Evolutionary conservation across 2,329 filamentous ascomycete species (phyloP), one percentile per base, ranked within the genome.

Genomic region (Periconia macrospinosa): DNA sequence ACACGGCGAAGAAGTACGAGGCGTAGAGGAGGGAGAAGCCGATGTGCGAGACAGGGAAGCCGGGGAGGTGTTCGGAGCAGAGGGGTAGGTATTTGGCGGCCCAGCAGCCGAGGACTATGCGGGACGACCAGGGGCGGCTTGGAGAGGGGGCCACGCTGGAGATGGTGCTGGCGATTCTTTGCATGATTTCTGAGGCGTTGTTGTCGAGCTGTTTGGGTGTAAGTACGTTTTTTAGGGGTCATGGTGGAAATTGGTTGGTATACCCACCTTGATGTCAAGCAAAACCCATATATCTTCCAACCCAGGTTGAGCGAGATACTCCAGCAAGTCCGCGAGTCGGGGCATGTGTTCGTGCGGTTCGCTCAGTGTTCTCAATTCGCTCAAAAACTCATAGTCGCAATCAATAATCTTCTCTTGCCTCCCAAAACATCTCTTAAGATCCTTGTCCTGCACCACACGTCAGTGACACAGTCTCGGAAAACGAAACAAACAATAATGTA

Each of bases 51-150:
- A 88, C 76, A 1, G 83, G 79, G 66, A 84, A 89, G 18, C 73
- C 76, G 0, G 88, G 87, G 3, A 91, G 81, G 67, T 87, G 79
- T 40, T 80, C 73, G 47, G 79, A 77, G 62, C 85, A 85, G 3
- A 88, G 76, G 8, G 85, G 81, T 17, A 96, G 78, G 74, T 88
- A 92, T 64, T 84, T 84, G 17, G 86, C 82, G 80, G 87, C 86
- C 93, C 93, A 97, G 69, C 87, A 89, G 43, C 92, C 93, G 1
- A 96, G 78, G 0, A 95, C 78, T 47, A 97, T 81, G 27, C 92
- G 84, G 53, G 86, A 75, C 23, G 82, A 78, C 92, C 93, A 97
- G 5, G 85, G 83, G 18, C 61, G 63, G 1, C 73, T 71, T 13
- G 74, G 54, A 59, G 78, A 59, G 68, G 58, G 74, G 52, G 54